Base-by-base conservation (phyloP, 2,329 filamentous ascomycete genomes). In the Ceratocystis albifundus region DNA sequence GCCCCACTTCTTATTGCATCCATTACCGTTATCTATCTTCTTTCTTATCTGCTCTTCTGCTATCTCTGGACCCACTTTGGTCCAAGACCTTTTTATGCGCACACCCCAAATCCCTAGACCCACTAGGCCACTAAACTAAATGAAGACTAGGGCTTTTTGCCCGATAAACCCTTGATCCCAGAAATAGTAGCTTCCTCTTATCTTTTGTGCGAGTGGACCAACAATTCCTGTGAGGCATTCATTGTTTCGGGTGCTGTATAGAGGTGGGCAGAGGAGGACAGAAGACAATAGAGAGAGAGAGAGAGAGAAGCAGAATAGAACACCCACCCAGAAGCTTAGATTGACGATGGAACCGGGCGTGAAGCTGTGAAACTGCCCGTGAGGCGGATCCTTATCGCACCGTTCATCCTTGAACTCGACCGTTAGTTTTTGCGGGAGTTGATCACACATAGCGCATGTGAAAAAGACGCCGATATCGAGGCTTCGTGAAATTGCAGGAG, bases 121-220 rank as follows among this genome's bases (percentile, higher is more conserved):
- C 28, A 59, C 55, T 59, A 36, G 36, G 8, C 30, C 28, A 59
- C 55, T 59, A 36, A 59, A n/a, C 55, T n/a, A 59, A 59, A 59
- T 59, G 12, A 53, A 28, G 55, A 12, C 61, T 62, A 62, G 44
- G 36, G 57, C 32, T 41, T 20, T 45, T 41, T 46, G 4, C 45
- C 2, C 22, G 8, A 15, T 20, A 8, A 3, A 36, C 32, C 28
- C 25, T 30, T 59, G 17, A 20, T 36, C 55, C 55, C n/a, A 36
- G 55, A n/a, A 59, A 59, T 59, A 59, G 7, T n/a, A 59, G 55
- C 55, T 59, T 59, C 28, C 55, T 59, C 55, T 59, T 59, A 59
- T 59, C 55, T 59, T 41, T 36, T 36, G 55, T 36, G 17, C 3
- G 8, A 36, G 28, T 59, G 55, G 55, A 6, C 15, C 55, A 1